Percentiles rank a stretch among this genome's conserved stretches.
Conservation (phyloP, 2,329 filamentous ascomycete species). For the Aspergillus sp. region DNA sequence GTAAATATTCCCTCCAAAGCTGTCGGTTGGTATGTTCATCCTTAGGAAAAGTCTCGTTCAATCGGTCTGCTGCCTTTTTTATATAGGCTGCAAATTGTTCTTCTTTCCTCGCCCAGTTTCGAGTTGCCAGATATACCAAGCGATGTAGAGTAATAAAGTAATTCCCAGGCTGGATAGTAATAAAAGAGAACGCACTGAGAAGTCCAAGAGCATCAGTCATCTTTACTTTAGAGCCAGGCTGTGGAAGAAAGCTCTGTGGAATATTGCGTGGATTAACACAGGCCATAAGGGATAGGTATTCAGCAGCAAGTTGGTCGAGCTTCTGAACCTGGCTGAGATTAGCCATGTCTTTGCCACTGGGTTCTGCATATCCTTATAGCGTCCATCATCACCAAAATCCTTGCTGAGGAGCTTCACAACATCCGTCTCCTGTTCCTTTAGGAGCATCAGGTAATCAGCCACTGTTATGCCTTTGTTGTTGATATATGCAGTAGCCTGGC, state of each 20-base stretch:
- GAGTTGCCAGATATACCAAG: slow-evolving; percentile 30
- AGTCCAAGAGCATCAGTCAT: slow-evolving; percentile 22
- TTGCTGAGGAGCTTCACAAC: slow-evolving; percentile 4
- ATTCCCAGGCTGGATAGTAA: background rate
- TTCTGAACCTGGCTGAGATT: slow-evolving; percentile 14
- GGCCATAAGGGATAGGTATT: slow-evolving; percentile 29
- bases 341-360: slow-evolving; percentile 11
- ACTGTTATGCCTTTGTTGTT: slow-evolving; percentile 4
- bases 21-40: slow-evolving; percentile 11
- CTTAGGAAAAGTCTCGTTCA: slow-evolving; percentile 13
- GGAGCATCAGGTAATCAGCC: slow-evolving; percentile 3
- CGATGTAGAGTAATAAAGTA: slow-evolving; percentile 17
- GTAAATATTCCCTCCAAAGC: slow-evolving; percentile 21
- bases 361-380: slow-evolving; percentile 5
- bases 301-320: background rate
- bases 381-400: slow-evolving; percentile 5
- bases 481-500: slow-evolving; percentile 25
- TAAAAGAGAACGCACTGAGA: slow-evolving; percentile 23
- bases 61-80: background rate
- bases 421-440: slow-evolving; percentile 1
- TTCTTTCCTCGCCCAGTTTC: slow-evolving; percentile 24
- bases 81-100: slow-evolving; percentile 1
- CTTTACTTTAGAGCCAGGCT: slow-evolving; percentile 16
- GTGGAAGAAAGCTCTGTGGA: slow-evolving; percentile 2
- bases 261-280: slow-evolving; percentile 29